Evolutionary conservation across 768 basidiomycete genomes (phyloP), one percentile per base, ranked within the genome.

Genomic region (Suillus americanus): DNA sequence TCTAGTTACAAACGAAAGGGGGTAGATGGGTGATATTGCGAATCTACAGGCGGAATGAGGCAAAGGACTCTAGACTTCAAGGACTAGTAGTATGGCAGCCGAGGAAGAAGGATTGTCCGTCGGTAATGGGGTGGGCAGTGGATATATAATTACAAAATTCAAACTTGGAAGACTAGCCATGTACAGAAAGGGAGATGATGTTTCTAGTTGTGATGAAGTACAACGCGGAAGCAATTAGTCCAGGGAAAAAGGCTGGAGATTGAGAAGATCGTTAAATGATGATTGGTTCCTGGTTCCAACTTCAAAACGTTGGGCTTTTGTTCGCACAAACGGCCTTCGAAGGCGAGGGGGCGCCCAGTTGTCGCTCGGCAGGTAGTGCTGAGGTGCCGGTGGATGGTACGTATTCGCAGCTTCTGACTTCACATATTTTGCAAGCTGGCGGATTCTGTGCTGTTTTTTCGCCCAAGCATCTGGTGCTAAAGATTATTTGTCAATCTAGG

Each of bases 381-480:
- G 35, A 62, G 62, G 56, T 25, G 4, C 5, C 16, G 37, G 23
- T 38, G 55, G 14, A 16, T 13, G 3, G 33, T 2, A 14, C 14
- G 6, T 9, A 1, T 57, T 40, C 18, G 38, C 25, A 40, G n/a
- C 9, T 10, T 10, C 16, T 16, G 38, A 18, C 56, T 40, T 28
- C 5, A 18, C 25, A 10, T 40, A 28, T 5, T 25, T 8, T 10
- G 2, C 5, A 8, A 57, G 23, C 7, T 3, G 25, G 9, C 10
- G 8, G 23, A 16, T 23, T 56, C 14, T 38, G 3, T 16, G 5
- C 25, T 38, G 3, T 10, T 64, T 70, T 68, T 67, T 65, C 56
- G 74, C 72, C 67, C 75, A 80, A 6, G 72, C 75, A 64, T 79
- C 78, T 1, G 80, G 80, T 2, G 80, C 81, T 82, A 67, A 16